phyloP scores from a whole-genome alignment of 2,329 filamentous ascomycete genomes.

The Didymellaceae sp. region DNA sequence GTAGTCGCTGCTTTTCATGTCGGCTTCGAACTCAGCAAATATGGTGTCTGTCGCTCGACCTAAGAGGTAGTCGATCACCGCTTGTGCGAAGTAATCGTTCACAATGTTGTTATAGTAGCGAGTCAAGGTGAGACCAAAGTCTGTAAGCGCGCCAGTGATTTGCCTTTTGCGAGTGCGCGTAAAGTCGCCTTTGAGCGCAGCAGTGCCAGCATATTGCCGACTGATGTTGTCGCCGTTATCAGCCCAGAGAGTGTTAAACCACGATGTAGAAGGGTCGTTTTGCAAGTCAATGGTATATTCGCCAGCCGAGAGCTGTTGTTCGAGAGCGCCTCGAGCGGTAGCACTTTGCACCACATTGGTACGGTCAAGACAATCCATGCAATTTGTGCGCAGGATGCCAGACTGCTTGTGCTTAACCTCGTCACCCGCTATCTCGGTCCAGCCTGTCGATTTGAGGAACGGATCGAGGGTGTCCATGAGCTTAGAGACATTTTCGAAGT shows the following conservation, averaged over 20 bases:
- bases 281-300: conserved; percentile 78
- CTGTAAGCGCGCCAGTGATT: conserved; percentile 88
- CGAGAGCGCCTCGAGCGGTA: conserved; percentile 81
- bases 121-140: conserved; percentile 86
- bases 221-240: conserved; percentile 97
- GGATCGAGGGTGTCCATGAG: conserved; percentile 74
- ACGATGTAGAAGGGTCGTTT: conserved; percentile 78
- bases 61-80: conserved; percentile 90
- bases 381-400: conserved; percentile 90
- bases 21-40: conserved; percentile 92
- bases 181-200: conserved; percentile 95
- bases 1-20: conserved; percentile 92
- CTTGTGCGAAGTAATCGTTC: conserved; percentile 96
- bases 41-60: conserved; percentile 84
- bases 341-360: conserved; percentile 97
- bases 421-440: conserved; percentile 65
- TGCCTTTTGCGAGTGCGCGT: conserved; percentile 90
- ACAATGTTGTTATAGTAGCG: conserved; percentile 86
- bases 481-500: conserved; percentile 90
- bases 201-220: conserved; percentile 93
- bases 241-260: conserved; percentile 97
- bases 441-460: conserved; percentile 73
- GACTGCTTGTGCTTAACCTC: conserved; percentile 61
- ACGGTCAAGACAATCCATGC: conserved; percentile 96
- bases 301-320: conserved; percentile 76